Percentiles rank a stretch among this genome's conserved stretches.
These are phyloP conservation scores for Pseudogymnoascus sp. DNA, from an alignment of 2,329 filamentous ascomycete genomes.

Conservation along the genomic window DNA sequence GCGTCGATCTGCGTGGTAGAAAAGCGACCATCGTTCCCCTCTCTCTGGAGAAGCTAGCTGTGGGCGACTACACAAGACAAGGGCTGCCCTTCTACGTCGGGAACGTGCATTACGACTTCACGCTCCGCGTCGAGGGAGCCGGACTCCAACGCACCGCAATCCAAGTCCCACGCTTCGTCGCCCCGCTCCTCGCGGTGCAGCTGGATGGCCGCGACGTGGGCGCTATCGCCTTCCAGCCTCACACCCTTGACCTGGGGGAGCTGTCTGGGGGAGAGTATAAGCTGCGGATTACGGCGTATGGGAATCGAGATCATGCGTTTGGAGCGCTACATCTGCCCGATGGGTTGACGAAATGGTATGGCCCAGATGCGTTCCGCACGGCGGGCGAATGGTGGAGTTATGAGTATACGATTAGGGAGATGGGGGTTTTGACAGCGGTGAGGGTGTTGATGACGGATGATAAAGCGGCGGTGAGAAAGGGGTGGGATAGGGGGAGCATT, in stretches of 20 bases:
- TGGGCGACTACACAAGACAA: slow-evolving; percentile 23
- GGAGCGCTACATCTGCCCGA: slow-evolving; percentile 22
- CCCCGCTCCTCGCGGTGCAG: slow-evolving; percentile 19
- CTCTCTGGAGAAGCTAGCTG: slow-evolving; percentile 13
- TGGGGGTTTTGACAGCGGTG: neutral
- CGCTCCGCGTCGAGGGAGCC: neutral
- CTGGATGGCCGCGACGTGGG: slow-evolving; percentile 16
- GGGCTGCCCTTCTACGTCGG: slow-evolving; percentile 26
- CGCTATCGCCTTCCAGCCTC: slow-evolving; percentile 22
- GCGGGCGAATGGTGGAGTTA: neutral
- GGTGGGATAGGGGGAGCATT: neutral
- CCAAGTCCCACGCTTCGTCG: slow-evolving; percentile 19
- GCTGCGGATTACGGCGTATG: slow-evolving; percentile 22
- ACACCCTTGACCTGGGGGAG: slow-evolving; percentile 16
- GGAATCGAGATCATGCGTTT: slow-evolving; percentile 26
- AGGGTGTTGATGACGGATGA: neutral
- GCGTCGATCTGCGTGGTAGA: slow-evolving; percentile 15
- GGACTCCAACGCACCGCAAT: neutral
- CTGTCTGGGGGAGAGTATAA: slow-evolving; percentile 13
- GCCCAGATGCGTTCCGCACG: slow-evolving; percentile 16
- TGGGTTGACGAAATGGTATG: slow-evolving; percentile 17
- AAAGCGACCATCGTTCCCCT: slow-evolving; percentile 11
- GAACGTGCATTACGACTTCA: slow-evolving; percentile 21
- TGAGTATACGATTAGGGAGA: neutral
- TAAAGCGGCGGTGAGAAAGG: neutral